A percentile compares a stretch with the other conserved stretches of the same genome.
Conservation (phyloP, 2,329 filamentous ascomycete genomes). For the Penicillium paneum region DNA sequence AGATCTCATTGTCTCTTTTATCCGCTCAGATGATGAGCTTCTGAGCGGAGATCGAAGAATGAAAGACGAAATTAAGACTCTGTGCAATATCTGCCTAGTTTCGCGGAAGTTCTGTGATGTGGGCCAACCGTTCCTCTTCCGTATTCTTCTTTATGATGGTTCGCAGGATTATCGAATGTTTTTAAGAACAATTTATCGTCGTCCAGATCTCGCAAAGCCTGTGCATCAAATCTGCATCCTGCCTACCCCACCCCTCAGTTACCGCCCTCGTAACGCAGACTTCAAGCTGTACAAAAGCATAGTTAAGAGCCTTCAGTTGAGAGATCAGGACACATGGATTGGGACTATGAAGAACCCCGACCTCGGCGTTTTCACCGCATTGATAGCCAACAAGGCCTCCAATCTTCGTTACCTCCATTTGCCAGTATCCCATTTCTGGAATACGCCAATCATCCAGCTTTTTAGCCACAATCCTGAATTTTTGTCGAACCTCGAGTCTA, state of each 20-base stretch:
- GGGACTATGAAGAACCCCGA: constrained; percentile 5
- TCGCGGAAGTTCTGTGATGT: constrained; percentile 19
- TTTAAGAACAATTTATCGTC: constrained; percentile 12
- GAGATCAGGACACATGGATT: constrained; percentile 18
- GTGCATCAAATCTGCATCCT: constrained; percentile 13
- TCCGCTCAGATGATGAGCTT: not conserved
- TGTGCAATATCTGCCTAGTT: constrained; percentile 22
- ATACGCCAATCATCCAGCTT: constrained; percentile 6
- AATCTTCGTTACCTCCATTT: constrained; percentile 19
- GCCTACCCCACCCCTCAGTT: not conserved
- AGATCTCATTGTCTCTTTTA: constrained; percentile 15
- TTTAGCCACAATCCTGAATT: constrained; percentile 12
- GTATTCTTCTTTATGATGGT: constrained; percentile 13
- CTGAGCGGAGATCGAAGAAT: not conserved
- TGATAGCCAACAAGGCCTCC: constrained; percentile 19
- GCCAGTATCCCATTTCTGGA: constrained; percentile 7
- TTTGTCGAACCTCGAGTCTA: constrained; percentile 12
- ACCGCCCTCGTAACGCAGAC: not conserved
- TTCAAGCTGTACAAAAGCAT: constrained; percentile 3
- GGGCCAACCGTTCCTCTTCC: constrained; percentile 24
- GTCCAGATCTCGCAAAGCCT: constrained; percentile 18
- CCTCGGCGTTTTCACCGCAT: constrained; percentile 12
- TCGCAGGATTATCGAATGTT: constrained; percentile 4
- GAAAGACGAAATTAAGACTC: not conserved
- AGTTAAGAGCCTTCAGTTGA: constrained; percentile 13